Conservation (phyloP, 768 basidiomycete genomes). For the Tulasnella sp. region DNA sequence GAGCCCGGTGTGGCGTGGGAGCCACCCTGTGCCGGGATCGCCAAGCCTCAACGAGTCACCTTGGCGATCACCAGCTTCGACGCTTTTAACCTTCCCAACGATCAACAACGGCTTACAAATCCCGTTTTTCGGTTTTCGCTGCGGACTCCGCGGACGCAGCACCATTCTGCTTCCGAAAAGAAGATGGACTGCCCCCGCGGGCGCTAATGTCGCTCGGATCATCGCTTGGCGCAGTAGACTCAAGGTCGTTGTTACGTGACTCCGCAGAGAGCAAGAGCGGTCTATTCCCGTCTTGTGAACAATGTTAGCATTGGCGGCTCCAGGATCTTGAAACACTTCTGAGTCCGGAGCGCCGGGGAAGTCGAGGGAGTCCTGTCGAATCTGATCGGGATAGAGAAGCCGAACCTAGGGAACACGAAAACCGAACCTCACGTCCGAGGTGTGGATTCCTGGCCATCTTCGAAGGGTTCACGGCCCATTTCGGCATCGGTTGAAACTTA, state of each 20-base stretch:
- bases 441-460: background rate
- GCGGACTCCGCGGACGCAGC: slow-evolving; percentile 4
- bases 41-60: background rate
- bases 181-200: background rate
- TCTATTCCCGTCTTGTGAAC: background rate
- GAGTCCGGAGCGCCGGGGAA: too few relatives aligned
- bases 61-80: background rate
- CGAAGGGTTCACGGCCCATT: background rate
- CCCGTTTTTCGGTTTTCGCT: background rate
- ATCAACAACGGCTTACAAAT: background rate
- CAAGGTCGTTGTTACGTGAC: background rate
- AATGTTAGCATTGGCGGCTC: background rate
- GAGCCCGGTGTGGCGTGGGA: background rate
- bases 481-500: background rate
- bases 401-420: background rate
- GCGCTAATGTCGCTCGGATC: background rate
- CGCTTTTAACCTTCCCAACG: background rate
- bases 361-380: background rate
- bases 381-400: background rate
- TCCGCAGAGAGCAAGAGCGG: background rate
- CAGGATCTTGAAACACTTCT: background rate
- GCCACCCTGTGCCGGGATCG: background rate
- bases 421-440: background rate
- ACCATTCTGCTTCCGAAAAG: background rate
- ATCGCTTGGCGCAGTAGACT: background rate